phyloP scores from a whole-genome alignment of 169 alveolate genomes.

The Eimeria tenella region DNA sequence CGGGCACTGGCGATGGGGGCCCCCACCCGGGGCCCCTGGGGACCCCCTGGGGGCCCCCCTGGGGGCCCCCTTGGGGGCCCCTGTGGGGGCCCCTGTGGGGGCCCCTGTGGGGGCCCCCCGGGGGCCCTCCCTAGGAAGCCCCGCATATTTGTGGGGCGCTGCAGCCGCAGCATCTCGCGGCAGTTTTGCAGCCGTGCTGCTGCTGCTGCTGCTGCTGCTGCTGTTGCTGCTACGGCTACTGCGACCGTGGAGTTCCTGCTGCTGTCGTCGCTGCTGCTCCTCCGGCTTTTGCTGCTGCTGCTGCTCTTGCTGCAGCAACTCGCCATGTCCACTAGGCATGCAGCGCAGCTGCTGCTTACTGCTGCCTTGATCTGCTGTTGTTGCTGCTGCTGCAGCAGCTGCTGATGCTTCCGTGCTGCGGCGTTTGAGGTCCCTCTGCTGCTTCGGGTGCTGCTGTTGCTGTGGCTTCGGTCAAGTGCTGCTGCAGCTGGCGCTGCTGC shows the following conservation, averaged over 20 bases:
- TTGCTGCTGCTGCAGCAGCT: too few species aligned
- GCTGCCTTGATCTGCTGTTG: too few species aligned
- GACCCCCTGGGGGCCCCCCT: not conserved
- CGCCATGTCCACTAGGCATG: not conserved
- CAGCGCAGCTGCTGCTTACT: not conserved
- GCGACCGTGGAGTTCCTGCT: not conserved
- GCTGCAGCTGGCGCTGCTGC: not conserved
- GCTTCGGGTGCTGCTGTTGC: too few species aligned
- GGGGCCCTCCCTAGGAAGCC: not conserved
- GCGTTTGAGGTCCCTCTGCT: too few species aligned
- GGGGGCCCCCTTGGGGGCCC: too few species aligned
- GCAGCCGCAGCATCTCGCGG: not conserved
- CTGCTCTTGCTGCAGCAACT: not conserved
- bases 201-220: slow-evolving; percentile 2
- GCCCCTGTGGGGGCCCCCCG: too few species aligned
- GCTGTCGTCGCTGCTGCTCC: not conserved
- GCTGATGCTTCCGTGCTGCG: too few species aligned
- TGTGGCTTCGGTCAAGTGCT: not conserved
- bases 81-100: too few species aligned
- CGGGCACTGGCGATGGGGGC: not conserved
- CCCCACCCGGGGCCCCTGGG: not conserved
- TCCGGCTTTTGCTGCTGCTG: not conserved
- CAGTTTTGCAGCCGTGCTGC: not conserved
- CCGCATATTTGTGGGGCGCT: not conserved
- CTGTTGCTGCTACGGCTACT: not conserved